Percentiles rank a stretch among this genome's conserved stretches.
phyloP scores from a whole-genome alignment of 208 protist species.

The Wallacemonas rigidus region DNA sequence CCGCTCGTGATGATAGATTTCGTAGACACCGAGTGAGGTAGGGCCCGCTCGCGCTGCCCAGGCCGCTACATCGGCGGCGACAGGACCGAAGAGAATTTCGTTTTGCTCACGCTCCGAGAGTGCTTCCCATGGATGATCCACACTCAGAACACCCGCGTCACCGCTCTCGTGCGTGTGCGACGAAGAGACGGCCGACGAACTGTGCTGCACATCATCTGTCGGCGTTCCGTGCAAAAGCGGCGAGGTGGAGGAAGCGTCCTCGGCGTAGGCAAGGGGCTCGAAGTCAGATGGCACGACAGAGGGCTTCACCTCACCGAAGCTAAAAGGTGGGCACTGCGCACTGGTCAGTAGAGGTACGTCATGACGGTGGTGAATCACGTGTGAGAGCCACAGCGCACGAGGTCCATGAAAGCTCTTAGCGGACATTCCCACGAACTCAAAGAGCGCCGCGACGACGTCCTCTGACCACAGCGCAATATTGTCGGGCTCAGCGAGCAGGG shows the following conservation, averaged over 20 bases:
- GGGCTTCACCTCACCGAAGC: slow-evolving; percentile 52
- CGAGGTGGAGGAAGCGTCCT: slow-evolving; percentile 11
- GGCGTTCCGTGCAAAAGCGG: no score
- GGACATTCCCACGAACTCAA: background rate
- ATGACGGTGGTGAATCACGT: slow-evolving; percentile 39
- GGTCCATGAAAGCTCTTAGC: slow-evolving; percentile 11
- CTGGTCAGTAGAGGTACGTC: slow-evolving; percentile 27
- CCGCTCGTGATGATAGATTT: background rate
- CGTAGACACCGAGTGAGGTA: background rate
- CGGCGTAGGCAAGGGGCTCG: slow-evolving; percentile 15
- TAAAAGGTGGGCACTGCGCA: slow-evolving; percentile 70
- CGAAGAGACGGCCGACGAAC: no score
- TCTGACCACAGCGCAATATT: background rate
- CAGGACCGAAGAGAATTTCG: slow-evolving; percentile 33
- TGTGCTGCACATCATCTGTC: no score
- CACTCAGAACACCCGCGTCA: no score
- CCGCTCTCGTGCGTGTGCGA: no score
- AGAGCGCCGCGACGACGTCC: background rate
- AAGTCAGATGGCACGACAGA: slow-evolving; percentile 53
- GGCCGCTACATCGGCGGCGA: background rate
- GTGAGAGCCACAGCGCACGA: slow-evolving; percentile 34
- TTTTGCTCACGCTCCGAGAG: slow-evolving; percentile 46
- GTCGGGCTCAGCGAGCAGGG: background rate
- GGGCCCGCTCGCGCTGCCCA: background rate
- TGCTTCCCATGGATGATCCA: background rate